Evolutionary conservation across 2,329 filamentous ascomycete species (phyloP), one percentile per base, ranked within the genome.

Genomic region (Penicillium olsonii): DNA sequence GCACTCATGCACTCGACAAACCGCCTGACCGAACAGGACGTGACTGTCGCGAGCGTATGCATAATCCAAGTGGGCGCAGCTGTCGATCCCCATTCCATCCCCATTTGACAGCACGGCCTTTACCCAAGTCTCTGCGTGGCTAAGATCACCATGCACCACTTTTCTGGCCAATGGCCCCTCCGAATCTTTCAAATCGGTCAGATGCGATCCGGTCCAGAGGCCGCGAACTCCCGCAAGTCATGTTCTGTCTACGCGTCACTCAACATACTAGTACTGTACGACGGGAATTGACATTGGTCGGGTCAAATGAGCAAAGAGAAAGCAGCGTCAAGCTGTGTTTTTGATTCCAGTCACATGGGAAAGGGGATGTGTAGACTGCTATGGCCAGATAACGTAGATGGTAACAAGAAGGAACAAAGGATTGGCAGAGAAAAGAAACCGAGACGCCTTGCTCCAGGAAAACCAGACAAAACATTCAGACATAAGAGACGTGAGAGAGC

Each of bases 401-500:
- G 20, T 20, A 20, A 29, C 29, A 41, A 37, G 20, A 26, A 35
- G 12, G 24, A 38, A 27, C n/a, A 47, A 10, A 31, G 31, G 37
- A 42, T 8, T 49, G 45, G 22, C 35, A 37, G 35, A 37, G 43
- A 22, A 31, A 35, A 48, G 29, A 48, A 37, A 53, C 53, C 51
- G 50, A 45, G 56, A 57, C 52, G 57, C 55, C 53, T 38, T 48
- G 53, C 53, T 57, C 53, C 55, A 45, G 37, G 41, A 53, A 29
- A 41, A 43, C 55, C 44, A 53, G 50, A 46, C 41, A 53, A 55
- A 4, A 42, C 40, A 45, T 47, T 50, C 52, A 43, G 54, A 55
- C 58, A 63, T 61, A 63, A 61, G 59, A 60, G 58, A 62, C 58
- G 54, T 55, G 39, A 59, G 48, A 20, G 38, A 53, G 53, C 51